phyloP scores from a whole-genome alignment of 2,329 filamentous ascomycete genomes.

The Dichotomopilus funicola region DNA sequence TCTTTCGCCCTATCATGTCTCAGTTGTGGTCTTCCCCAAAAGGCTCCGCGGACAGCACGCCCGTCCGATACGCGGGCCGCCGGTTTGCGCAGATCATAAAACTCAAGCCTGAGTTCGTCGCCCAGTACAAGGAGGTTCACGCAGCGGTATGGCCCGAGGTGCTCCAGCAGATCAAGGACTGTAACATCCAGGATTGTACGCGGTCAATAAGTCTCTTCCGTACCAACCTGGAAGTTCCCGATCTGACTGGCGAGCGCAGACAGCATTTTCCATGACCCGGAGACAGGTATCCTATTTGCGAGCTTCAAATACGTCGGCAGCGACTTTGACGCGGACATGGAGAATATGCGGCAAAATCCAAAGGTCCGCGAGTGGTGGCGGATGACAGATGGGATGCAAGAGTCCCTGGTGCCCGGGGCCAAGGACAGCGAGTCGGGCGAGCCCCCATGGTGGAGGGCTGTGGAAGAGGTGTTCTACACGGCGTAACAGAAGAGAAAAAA shows the following conservation, averaged over 20 bases:
- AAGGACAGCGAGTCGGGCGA: slow-evolving; percentile 52
- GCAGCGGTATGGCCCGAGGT: slow-evolving; percentile 73
- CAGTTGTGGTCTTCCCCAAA: slow-evolving; percentile 11
- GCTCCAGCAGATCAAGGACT: slow-evolving; percentile 65
- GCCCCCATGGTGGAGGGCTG: slow-evolving; percentile 61
- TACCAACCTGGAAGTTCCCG: neutral
- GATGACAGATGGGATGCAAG: slow-evolving; percentile 73
- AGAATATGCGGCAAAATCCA: slow-evolving; percentile 63
- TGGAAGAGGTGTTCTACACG: slow-evolving; percentile 62
- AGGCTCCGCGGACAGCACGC: neutral
- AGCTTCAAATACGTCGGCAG: slow-evolving; percentile 73
- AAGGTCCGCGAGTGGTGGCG: slow-evolving; percentile 74
- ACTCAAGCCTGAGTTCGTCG: slow-evolving; percentile 59
- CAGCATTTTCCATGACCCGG: slow-evolving; percentile 64
- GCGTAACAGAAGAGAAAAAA: too few species aligned
- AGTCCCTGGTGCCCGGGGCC: slow-evolving; percentile 54
- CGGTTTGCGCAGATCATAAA: slow-evolving; percentile 68
- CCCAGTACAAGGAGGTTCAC: slow-evolving; percentile 68
- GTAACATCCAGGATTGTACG: slow-evolving; percentile 67
- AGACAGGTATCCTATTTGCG: slow-evolving; percentile 60
- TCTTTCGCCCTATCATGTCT: slow-evolving; percentile 3
- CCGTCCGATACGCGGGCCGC: slow-evolving; percentile 34
- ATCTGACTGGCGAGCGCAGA: slow-evolving; percentile 38
- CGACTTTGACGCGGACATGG: slow-evolving; percentile 69
- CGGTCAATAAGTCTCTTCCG: neutral